These are phyloP conservation scores for Paradendryphiella salina DNA, from an alignment of 2,329 filamentous ascomycete genomes.

Conservation along the genomic window DNA sequence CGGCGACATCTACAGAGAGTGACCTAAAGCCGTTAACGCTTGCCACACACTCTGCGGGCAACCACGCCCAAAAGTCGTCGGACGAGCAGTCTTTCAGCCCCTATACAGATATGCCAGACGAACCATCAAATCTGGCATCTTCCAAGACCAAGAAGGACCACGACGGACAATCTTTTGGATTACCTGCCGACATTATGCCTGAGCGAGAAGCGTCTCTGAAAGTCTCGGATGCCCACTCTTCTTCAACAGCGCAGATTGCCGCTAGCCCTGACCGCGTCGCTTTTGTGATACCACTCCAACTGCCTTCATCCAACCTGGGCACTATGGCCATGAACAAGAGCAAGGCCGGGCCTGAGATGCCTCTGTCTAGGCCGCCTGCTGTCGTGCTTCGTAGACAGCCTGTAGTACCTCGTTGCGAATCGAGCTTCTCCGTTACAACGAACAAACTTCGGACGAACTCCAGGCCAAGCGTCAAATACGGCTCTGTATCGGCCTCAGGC, in stretches of 20 bases:
- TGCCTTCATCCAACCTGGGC: constrained; percentile 12
- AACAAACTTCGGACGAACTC: constrained; percentile 24
- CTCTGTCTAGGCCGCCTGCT: constrained; percentile 20
- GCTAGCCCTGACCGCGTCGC: constrained; percentile 26
- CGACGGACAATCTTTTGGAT: constrained; percentile 21
- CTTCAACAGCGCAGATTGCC: constrained; percentile 26
- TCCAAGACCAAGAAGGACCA: constrained; percentile 3
- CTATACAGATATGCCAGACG: constrained; percentile 29
- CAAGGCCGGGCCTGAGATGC: constrained; percentile 17
- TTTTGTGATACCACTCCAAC: constrained; percentile 22
- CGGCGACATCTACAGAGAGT: constrained; percentile 10
- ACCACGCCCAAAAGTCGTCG: constrained; percentile 36
- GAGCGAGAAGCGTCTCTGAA: constrained; percentile 19
- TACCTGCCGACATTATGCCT: constrained; percentile 13
- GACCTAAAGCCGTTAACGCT: constrained; percentile 3
- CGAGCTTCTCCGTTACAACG: constrained; percentile 24
- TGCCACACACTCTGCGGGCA: constrained; percentile 13
- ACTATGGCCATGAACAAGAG: constrained; percentile 7
- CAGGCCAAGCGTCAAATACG: constrained; percentile 27
- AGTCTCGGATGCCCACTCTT: constrained; percentile 29
- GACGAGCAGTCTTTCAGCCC: constrained; percentile 44
- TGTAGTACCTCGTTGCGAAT: constrained; percentile 18
- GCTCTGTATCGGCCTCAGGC: constrained; percentile 24
- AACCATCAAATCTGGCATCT: not conserved
- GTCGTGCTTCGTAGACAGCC: constrained; percentile 21